Percentiles rank a stretch among this genome's conserved stretches.
These are phyloP conservation scores for Tripterygium wilfordii DNA, from an alignment of 177 flowering plant species.

Conservation along the genomic window DNA sequence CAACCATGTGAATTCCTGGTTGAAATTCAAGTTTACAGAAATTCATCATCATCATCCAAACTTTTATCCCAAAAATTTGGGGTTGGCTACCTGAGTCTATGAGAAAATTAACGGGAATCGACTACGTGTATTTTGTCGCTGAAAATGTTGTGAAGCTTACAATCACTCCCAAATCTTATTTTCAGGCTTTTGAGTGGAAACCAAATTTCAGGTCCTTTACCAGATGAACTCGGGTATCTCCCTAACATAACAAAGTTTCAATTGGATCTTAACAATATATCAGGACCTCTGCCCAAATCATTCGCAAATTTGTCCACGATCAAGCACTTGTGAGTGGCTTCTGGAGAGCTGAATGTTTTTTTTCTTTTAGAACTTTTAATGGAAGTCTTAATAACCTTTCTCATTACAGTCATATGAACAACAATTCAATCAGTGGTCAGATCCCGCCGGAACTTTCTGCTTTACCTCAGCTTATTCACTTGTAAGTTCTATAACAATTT, in stretches of 20 bases:
- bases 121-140: no score
- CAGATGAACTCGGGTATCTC: constrained; percentile 25
- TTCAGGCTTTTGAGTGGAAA: constrained; percentile 30
- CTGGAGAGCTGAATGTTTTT: neutral
- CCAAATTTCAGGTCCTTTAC: constrained; percentile 21
- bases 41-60: no score
- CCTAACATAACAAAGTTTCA: constrained; percentile 12
- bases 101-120: no score
- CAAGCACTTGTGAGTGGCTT: constrained; percentile 18
- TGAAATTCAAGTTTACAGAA: no score
- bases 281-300: constrained; percentile 22
- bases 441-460: constrained; percentile 36
- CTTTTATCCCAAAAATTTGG: no score
- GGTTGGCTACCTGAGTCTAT: no score
- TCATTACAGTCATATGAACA: constrained; percentile 39
- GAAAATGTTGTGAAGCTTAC: neutral
- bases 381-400: no score
- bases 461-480: constrained; percentile 27
- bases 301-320: constrained; percentile 10
- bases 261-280: constrained; percentile 19
- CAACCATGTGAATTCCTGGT: no score
- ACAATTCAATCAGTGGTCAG: constrained; percentile 43
- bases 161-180: neutral
- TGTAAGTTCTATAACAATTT: constrained; percentile 25
- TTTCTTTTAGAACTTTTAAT: no score